A percentile compares a stretch with the other conserved stretches of the same genome.
Conservation (phyloP, 208 protist species). For the Leishmania tarentolae region DNA sequence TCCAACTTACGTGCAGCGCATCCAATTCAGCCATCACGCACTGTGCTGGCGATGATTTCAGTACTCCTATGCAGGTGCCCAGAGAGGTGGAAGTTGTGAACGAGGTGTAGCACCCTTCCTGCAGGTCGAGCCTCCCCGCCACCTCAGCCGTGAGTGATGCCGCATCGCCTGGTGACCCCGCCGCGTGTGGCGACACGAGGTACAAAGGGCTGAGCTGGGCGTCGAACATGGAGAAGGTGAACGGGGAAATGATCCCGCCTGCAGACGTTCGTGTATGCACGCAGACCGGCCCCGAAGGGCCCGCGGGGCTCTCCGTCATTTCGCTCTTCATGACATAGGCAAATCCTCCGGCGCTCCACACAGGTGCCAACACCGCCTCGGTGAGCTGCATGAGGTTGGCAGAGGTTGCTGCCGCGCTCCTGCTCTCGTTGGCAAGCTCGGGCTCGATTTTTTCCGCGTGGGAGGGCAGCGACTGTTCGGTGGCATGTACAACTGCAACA, state of each 20-base stretch:
- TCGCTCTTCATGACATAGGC: slow-evolving; percentile 12
- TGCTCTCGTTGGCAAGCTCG: not conserved
- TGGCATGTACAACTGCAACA: not conserved
- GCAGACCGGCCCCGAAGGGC: slow-evolving; percentile 10
- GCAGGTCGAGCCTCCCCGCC: slow-evolving; percentile 17
- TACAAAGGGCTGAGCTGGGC: slow-evolving; percentile 27
- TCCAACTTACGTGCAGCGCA: slow-evolving; percentile 18
- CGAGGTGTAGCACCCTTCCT: slow-evolving; percentile 13
- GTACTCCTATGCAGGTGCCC: not conserved
- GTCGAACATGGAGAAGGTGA: slow-evolving; percentile 34
- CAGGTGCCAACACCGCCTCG: slow-evolving; percentile 31
- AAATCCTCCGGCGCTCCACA: slow-evolving; percentile 21
- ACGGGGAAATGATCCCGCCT: slow-evolving; percentile 5
- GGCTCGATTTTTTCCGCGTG: not conserved
- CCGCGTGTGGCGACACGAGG: not conserved
- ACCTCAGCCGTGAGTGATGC: not conserved
- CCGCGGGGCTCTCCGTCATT: not conserved
- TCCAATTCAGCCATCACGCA: slow-evolving; percentile 12
- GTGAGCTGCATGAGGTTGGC: slow-evolving; percentile 20
- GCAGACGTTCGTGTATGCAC: slow-evolving; percentile 17
- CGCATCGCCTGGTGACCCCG: not conserved
- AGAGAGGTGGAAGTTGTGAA: not conserved
- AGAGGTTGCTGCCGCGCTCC: not conserved
- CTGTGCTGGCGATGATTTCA: slow-evolving; percentile 10
- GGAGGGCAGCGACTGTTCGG: not conserved